Conservation (phyloP, 495 filamentous ascomycete species). For the Penicillium alfredii region DNA sequence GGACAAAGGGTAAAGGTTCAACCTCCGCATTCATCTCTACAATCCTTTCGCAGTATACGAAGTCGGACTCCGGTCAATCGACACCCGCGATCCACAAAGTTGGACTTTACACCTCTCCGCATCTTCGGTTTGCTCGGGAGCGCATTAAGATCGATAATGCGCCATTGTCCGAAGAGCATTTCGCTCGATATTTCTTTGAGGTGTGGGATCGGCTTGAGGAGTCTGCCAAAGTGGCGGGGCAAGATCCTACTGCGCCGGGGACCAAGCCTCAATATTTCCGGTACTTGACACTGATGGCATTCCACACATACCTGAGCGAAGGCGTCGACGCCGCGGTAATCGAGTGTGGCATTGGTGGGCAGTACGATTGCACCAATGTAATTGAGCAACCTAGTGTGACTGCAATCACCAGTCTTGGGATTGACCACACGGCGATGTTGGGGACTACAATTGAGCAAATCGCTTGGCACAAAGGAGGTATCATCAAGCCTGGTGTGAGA, state of each 20-base stretch:
- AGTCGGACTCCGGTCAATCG: constrained; percentile 25
- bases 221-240: constrained; percentile 41
- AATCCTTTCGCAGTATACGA: constrained; percentile 53
- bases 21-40: constrained; percentile 49
- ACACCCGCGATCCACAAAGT: constrained; percentile 48
- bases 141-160: constrained; percentile 75
- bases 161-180: constrained; percentile 68
- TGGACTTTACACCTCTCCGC: constrained; percentile 84
- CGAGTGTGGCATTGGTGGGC: constrained; percentile 89
- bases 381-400: constrained; percentile 64
- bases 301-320: constrained; percentile 78
- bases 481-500: constrained; percentile 67
- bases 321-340: constrained; percentile 78
- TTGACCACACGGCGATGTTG: constrained; percentile 78
- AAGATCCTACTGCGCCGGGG: constrained; percentile 38
- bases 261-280: constrained; percentile 84
- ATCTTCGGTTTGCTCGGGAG: constrained; percentile 81
- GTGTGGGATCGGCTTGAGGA: constrained; percentile 73
- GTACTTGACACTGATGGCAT: constrained; percentile 83
- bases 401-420: constrained; percentile 79
- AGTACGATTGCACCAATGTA: constrained; percentile 93
- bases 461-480: constrained; percentile 95
- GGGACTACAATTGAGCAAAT: constrained; percentile 84
- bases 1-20: constrained; percentile 87
- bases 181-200: constrained; percentile 83